These are phyloP conservation scores for Porogramme epimiltina DNA, from an alignment of 1,284 basidiomycete genomes.

Conservation along the genomic window DNA sequence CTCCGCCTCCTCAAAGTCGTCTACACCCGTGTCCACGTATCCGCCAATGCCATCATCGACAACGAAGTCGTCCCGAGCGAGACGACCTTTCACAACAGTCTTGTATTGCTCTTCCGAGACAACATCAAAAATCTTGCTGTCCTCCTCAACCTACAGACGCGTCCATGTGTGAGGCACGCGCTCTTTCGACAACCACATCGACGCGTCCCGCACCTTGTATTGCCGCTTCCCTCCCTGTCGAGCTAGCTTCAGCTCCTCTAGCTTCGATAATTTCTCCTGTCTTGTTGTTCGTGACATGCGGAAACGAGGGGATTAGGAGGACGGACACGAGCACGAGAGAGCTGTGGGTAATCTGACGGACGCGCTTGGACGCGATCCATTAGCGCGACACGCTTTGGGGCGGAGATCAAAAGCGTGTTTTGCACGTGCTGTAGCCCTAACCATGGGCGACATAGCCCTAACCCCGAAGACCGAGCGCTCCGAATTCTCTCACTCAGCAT, in stretches of 20 bases:
- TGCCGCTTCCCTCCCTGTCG: slow-evolving; percentile 38
- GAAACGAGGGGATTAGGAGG: background rate
- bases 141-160: slow-evolving; percentile 46
- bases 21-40: slow-evolving; percentile 96
- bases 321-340: background rate
- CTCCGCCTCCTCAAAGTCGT: slow-evolving; percentile 78
- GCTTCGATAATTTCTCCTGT: slow-evolving; percentile 33
- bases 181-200: background rate
- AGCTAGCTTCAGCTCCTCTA: slow-evolving; percentile 37
- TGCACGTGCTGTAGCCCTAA: slow-evolving; percentile 20
- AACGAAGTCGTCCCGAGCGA: slow-evolving; percentile 94
- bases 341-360: background rate
- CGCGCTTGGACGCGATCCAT: slow-evolving; percentile 20
- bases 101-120: slow-evolving; percentile 93
- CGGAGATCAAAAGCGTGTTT: slow-evolving; percentile 43
- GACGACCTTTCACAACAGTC: slow-evolving; percentile 80
- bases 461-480: slow-evolving; percentile 11
- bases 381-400: slow-evolving; percentile 31
- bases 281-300: slow-evolving; percentile 28
- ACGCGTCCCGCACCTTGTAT: slow-evolving; percentile 35
- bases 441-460: slow-evolving; percentile 11
- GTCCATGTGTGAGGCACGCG: background rate
- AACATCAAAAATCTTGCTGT: slow-evolving; percentile 85
- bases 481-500: slow-evolving; percentile 20
- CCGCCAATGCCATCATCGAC: slow-evolving; percentile 92